Evolutionary conservation across 108 stramenopile species (phyloP).

Genomic region (Skeletonema tropicum): DNA sequence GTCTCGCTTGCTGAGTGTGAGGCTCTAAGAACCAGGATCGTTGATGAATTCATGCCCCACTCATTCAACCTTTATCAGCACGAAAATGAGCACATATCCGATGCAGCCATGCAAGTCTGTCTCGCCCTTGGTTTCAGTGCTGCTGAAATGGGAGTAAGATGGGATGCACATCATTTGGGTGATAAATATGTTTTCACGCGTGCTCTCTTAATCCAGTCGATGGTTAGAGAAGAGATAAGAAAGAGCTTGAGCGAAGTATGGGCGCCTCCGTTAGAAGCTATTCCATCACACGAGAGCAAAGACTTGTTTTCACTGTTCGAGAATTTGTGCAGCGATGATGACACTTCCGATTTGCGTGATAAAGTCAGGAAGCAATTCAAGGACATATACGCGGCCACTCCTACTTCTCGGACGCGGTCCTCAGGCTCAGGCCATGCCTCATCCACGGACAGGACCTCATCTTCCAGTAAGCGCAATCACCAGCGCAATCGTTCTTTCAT

Average conservation of each 20-base stretch:
- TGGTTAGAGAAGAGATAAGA: slow-evolving; percentile 65
- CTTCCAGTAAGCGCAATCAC: neutral
- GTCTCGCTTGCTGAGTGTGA: slow-evolving; percentile 59
- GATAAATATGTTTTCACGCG: slow-evolving; percentile 72
- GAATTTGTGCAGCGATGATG: slow-evolving; percentile 52
- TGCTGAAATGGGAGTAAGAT: slow-evolving; percentile 56
- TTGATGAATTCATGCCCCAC: slow-evolving; percentile 56
- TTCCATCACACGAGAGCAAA: slow-evolving; percentile 4
- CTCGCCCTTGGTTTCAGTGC: slow-evolving; percentile 63
- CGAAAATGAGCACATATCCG: slow-evolving; percentile 40
- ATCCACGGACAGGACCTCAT: neutral
- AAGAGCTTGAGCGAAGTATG: slow-evolving; percentile 41
- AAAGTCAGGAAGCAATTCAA: slow-evolving; percentile 47
- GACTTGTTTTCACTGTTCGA: slow-evolving; percentile 41
- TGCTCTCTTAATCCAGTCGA: slow-evolving; percentile 59
- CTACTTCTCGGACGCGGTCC: neutral
- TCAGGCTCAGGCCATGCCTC: neutral
- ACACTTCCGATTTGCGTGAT: slow-evolving; percentile 28
- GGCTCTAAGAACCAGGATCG: slow-evolving; percentile 61
- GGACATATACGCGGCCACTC: slow-evolving; percentile 35
- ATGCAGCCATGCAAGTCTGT: slow-evolving; percentile 56
- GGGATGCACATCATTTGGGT: slow-evolving; percentile 58
- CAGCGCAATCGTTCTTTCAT: neutral
- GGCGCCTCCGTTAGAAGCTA: slow-evolving; percentile 37
- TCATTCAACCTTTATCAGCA: slow-evolving; percentile 40